These are phyloP conservation scores for Dioscorea dumetorum DNA, from an alignment of 106 monocot species.

Conservation along the genomic window DNA sequence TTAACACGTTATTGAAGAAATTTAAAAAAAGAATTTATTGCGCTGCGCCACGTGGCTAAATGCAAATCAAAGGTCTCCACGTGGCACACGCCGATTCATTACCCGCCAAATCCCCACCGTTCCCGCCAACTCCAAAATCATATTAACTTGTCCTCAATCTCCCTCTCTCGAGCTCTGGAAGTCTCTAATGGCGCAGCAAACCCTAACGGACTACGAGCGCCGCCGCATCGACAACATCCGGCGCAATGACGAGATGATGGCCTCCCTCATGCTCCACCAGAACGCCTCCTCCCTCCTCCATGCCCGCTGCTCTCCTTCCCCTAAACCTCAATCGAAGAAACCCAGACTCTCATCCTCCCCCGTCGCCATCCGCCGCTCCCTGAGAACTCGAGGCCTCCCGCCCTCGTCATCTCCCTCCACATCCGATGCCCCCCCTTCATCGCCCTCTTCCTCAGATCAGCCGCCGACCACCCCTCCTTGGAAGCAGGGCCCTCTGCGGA, in stretches of 20 bases:
- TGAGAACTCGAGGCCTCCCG: slow-evolving; percentile 52
- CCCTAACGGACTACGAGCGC: slow-evolving; percentile 63
- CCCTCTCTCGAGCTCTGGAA: neutral
- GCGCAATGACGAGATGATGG: slow-evolving; percentile 70
- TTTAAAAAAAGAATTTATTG: too few relatives aligned
- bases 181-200: neutral
- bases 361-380: slow-evolving; percentile 54
- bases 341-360: neutral
- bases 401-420: slow-evolving; percentile 8
- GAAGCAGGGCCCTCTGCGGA: slow-evolving; percentile 5
- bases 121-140: neutral
- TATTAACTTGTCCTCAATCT: neutral
- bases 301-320: neutral
- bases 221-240: slow-evolving; percentile 71
- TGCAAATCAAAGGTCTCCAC: neutral
- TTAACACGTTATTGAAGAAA: too few relatives aligned
- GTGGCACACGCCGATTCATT: neutral
- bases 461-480: neutral
- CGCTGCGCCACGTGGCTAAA: too few relatives aligned
- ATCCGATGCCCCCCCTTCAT: neutral
- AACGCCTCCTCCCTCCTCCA: neutral
- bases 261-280: slow-evolving; percentile 43
- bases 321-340: neutral
- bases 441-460: slow-evolving; percentile 1
- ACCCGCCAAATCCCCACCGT: neutral